These are phyloP conservation scores for Leishmania braziliensis DNA, from an alignment of 208 protist genomes.

Conservation along the genomic window DNA sequence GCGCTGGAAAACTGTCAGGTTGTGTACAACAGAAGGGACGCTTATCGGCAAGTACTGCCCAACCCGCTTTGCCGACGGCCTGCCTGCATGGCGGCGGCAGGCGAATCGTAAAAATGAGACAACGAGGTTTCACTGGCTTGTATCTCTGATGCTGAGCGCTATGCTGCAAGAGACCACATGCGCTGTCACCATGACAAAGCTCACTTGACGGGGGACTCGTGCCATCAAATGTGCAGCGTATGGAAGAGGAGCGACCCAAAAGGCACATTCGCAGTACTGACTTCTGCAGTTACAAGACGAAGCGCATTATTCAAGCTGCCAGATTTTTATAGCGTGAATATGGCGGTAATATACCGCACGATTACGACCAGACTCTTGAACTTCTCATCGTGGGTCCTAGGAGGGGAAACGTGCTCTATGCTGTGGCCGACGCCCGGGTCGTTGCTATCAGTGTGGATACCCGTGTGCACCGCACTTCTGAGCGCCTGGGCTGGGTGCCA, in stretches of 20 bases:
- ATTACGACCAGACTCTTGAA: constrained; percentile 69
- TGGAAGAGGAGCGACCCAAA: constrained; percentile 51
- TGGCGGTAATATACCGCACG: constrained; percentile 58
- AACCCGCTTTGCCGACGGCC: not conserved
- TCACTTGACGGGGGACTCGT: constrained; percentile 30
- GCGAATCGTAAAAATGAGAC: constrained; percentile 24
- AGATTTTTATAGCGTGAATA: constrained; percentile 64
- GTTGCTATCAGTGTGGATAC: constrained; percentile 93
- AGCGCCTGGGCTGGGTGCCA: constrained; percentile 87
- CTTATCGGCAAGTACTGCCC: not conserved
- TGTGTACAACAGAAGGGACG: not conserved
- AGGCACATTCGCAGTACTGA: constrained; percentile 72
- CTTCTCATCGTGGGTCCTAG: constrained; percentile 93
- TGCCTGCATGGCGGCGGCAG: constrained; percentile 1
- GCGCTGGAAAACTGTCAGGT: not conserved
- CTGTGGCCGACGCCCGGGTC: constrained; percentile 49
- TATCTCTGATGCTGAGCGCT: constrained; percentile 89
- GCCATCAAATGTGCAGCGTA: constrained; percentile 39
- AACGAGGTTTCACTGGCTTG: constrained; percentile 79
- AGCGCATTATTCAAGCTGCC: constrained; percentile 69
- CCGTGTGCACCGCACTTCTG: constrained; percentile 93
- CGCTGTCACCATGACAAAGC: constrained; percentile 65
- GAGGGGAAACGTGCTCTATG: constrained; percentile 91
- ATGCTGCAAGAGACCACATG: constrained; percentile 89
- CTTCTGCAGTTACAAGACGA: constrained; percentile 90